Conservation (phyloP, 192 early-diverging fungal species). For the Coemansia asiatica region DNA sequence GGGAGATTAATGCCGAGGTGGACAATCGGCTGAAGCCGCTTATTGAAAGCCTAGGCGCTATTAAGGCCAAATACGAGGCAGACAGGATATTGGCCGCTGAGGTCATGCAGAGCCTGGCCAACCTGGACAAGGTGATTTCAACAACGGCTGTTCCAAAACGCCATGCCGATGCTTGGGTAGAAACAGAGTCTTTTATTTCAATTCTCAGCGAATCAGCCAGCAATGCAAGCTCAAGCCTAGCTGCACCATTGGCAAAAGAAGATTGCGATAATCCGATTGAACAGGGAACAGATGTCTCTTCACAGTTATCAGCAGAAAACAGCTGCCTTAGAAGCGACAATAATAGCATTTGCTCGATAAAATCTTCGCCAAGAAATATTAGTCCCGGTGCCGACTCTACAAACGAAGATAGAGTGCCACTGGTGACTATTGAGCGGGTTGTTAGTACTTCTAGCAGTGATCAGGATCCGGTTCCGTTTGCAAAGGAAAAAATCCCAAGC, state of each 20-base stretch:
- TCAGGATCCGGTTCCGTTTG: neutral
- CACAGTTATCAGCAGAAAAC: too few relatives aligned
- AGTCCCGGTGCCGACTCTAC: neutral
- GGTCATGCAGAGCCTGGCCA: slow-evolving; percentile 14
- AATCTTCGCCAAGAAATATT: slow-evolving; percentile 5
- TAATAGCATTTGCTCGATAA: slow-evolving; percentile 13
- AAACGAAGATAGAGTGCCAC: neutral
- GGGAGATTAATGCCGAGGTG: neutral
- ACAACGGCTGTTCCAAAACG: neutral
- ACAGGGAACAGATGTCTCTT: neutral
- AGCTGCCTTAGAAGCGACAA: too few relatives aligned
- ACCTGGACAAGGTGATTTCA: slow-evolving; percentile 18
- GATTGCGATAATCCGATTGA: neutral
- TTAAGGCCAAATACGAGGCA: slow-evolving; percentile 18
- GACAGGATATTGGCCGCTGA: slow-evolving; percentile 11
- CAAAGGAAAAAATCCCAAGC: neutral
- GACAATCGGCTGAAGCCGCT: slow-evolving; percentile 10
- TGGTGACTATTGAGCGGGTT: neutral
- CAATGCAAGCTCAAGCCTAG: slow-evolving; percentile 4
- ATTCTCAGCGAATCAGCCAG: neutral
- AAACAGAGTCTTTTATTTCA: neutral
- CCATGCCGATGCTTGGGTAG: slow-evolving; percentile 4
- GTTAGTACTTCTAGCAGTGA: too few relatives aligned
- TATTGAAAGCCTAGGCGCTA: slow-evolving; percentile 12
- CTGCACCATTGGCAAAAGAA: neutral